A percentile compares a stretch with the other conserved stretches of the same genome.
Evolutionary conservation across 768 basidiomycete species (phyloP).

Genomic region (Coprinopsis sp.): DNA sequence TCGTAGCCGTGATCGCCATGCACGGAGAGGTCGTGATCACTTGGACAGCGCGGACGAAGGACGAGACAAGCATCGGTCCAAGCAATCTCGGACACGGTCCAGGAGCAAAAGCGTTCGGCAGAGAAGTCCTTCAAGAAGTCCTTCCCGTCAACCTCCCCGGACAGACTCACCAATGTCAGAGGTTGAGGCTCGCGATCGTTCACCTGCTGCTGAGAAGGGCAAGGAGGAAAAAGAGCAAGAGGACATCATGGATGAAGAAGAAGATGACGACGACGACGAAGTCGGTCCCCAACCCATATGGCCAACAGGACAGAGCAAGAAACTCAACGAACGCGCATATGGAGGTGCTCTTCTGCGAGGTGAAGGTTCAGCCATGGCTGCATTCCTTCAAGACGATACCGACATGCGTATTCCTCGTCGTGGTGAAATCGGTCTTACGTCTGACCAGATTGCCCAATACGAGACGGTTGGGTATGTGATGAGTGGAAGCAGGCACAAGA

Average conservation of each 20-base stretch:
- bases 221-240: conserved; percentile 4
- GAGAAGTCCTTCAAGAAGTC: conserved; percentile 12
- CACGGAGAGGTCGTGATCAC: not conserved
- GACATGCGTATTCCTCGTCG: conserved; percentile 91
- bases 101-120: conserved; percentile 30
- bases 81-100: conserved; percentile 17
- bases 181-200: not conserved
- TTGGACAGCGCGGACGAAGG: conserved; percentile 27
- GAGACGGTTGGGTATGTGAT: conserved; percentile 95
- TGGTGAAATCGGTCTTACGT: conserved; percentile 94
- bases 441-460: conserved; percentile 81
- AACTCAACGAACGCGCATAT: conserved; percentile 78
- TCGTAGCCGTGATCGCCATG: conserved; percentile 21
- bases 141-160: conserved; percentile 11
- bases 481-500: conserved; percentile 89
- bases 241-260: conserved; percentile 31
- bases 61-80: conserved; percentile 21
- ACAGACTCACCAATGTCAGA: conserved; percentile 4
- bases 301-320: conserved; percentile 41
- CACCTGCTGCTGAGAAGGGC: not conserved
- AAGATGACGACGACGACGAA: conserved; percentile 53
- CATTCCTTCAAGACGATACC: conserved; percentile 83
- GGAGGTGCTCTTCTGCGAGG: conserved; percentile 88
- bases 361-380: conserved; percentile 98
- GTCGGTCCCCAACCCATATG: conserved; percentile 74